Conservation (phyloP, 1,284 basidiomycete genomes). For the Boletellus deceptivus region DNA sequence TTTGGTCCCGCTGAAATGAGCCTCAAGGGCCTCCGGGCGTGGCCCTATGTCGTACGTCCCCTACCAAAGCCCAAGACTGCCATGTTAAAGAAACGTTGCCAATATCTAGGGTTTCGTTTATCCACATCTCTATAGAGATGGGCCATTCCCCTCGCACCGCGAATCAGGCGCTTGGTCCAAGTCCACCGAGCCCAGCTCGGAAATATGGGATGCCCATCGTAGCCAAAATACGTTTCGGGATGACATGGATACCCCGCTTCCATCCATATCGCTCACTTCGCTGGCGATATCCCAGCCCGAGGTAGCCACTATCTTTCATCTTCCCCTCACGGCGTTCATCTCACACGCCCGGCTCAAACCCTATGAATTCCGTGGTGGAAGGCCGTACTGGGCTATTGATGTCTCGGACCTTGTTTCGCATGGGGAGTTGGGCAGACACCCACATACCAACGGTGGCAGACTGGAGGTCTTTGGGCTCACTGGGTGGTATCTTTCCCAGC, state of each 20-base stretch:
- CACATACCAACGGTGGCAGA: constrained; percentile 35
- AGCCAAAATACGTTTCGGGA: background rate
- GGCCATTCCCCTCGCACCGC: background rate
- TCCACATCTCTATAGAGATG: constrained; percentile 22
- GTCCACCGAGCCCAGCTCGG: background rate
- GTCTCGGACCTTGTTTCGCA: constrained; percentile 58
- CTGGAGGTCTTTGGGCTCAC: constrained; percentile 80
- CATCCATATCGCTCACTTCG: constrained; percentile 55
- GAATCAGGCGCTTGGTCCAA: background rate
- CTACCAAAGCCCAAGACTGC: background rate
- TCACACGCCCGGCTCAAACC: constrained; percentile 46
- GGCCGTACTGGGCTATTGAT: constrained; percentile 66
- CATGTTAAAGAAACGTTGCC: background rate
- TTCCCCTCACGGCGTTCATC: constrained; percentile 55
- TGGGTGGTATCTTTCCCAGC: constrained; percentile 71
- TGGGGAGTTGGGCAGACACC: constrained; percentile 22
- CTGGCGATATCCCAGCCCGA: constrained; percentile 58
- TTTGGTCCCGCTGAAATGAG: constrained; percentile 63
- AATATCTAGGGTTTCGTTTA: constrained; percentile 60
- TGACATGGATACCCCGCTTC: constrained; percentile 46
- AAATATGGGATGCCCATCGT: background rate
- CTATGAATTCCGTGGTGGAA: constrained; percentile 54
- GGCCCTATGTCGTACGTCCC: constrained; percentile 68
- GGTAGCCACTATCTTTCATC: constrained; percentile 68
- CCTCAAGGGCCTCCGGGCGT: constrained; percentile 60